Evolutionary conservation across 1,284 basidiomycete species (phyloP).

Genomic region (Xerocomus amazonicus): DNA sequence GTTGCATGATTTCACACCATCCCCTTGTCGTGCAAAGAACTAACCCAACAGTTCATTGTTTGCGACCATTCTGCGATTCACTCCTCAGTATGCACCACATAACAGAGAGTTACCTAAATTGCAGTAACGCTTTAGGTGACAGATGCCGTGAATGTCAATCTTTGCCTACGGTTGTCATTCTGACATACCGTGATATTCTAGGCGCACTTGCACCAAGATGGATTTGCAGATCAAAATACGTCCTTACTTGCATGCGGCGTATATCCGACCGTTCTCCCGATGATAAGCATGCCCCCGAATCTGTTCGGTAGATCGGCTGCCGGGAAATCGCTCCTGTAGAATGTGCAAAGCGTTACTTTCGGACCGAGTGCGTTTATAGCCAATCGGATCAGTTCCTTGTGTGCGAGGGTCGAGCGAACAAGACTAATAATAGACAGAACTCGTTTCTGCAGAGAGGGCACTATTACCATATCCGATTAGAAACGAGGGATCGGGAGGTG

Average conservation of each 20-base stretch:
- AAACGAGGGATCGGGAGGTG: not conserved
- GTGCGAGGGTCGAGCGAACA: no score
- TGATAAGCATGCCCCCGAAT: not conserved
- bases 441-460: not conserved
- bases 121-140: no score
- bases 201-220: no score
- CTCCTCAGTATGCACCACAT: not conserved
- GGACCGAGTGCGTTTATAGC: not conserved
- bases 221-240: no score
- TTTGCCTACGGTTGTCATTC: no score
- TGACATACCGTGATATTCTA: no score
- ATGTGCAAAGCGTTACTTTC: not conserved
- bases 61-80: no score
- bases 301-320: not conserved
- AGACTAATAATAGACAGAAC: not conserved
- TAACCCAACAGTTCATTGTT: not conserved
- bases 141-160: no score
- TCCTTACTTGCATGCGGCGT: no score
- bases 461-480: not conserved
- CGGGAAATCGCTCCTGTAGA: not conserved
- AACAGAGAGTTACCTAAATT: not conserved
- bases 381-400: not conserved
- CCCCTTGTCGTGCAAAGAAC: not conserved
- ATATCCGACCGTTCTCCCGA: not conserved
- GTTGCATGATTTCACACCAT: not conserved